Evolutionary conservation across 208 protist genomes (phyloP).

Genomic region (Balamuthia mandrillaris): DNA sequence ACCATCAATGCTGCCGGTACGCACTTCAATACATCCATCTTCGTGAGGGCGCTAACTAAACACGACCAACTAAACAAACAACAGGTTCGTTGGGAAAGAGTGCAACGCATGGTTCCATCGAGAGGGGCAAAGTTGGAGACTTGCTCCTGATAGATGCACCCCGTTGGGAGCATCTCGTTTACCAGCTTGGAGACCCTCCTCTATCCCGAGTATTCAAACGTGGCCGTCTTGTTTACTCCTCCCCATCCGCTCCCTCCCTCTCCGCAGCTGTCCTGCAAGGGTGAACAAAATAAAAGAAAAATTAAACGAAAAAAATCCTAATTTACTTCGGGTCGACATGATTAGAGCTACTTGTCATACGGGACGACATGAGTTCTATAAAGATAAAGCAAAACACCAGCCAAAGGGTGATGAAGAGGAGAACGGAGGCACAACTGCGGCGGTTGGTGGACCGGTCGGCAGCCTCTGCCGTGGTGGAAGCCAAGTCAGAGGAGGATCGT

Average conservation of each 20-base stretch:
- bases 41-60: neutral
- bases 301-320: too few relatives aligned
- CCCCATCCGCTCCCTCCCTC: neutral
- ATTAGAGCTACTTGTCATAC: too few relatives aligned
- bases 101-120: constrained; percentile 70
- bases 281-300: too few relatives aligned
- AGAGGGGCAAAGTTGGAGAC: constrained; percentile 77
- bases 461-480: too few relatives aligned
- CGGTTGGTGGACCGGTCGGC: too few relatives aligned
- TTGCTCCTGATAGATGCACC: constrained; percentile 71
- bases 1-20: constrained; percentile 78
- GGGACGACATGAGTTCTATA: too few relatives aligned
- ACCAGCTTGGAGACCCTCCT: constrained; percentile 79
- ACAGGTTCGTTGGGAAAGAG: constrained; percentile 59
- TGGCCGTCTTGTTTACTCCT: constrained; percentile 48
- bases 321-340: too few relatives aligned
- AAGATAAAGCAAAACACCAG: too few relatives aligned
- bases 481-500: too few relatives aligned
- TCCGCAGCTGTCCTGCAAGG: too few relatives aligned
- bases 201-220: constrained; percentile 72
- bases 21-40: neutral
- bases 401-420: too few relatives aligned
- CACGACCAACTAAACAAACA: neutral
- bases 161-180: constrained; percentile 82
- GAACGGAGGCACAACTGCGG: too few relatives aligned